A percentile compares a stretch with the other conserved stretches of the same genome.
Conservation (phyloP, 768 basidiomycete genomes). For the Kwoniella heveanensis region DNA sequence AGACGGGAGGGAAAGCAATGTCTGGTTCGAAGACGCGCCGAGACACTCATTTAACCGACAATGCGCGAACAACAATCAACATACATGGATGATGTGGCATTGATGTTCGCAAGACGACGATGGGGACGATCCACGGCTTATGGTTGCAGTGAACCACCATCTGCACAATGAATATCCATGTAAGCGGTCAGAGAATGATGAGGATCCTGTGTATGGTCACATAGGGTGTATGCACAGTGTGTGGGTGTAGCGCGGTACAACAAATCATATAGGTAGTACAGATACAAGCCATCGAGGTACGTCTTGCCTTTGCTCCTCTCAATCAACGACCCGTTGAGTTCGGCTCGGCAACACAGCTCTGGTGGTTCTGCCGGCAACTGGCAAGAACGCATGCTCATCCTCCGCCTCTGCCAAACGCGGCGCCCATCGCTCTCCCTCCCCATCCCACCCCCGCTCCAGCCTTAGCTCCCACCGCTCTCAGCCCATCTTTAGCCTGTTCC, state of each 20-base stretch:
- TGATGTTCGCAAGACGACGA: background rate
- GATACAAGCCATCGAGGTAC: background rate
- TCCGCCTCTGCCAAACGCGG: conserved; percentile 22
- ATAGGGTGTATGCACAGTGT: too few relatives aligned
- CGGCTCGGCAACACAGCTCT: too few relatives aligned
- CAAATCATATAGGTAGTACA: background rate
- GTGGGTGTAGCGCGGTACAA: background rate
- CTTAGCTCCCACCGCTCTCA: conserved; percentile 46
- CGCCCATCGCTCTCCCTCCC: conserved; percentile 36
- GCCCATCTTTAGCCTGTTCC: conserved; percentile 51
- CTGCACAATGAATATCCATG: too few relatives aligned
- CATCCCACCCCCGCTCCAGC: conserved; percentile 47
- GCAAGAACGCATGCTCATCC: conserved; percentile 12
- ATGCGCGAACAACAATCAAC: background rate
- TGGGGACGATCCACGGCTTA: too few relatives aligned
- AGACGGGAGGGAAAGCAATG: background rate
- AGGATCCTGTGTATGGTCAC: background rate
- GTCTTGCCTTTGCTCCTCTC: background rate
- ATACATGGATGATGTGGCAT: conserved; percentile 4
- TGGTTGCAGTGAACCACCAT: too few relatives aligned
- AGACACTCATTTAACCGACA: background rate
- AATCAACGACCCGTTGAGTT: too few relatives aligned
- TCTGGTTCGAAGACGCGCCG: background rate
- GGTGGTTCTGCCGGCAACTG: too few relatives aligned
- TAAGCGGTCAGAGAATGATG: too few relatives aligned